phyloP scores from a whole-genome alignment of 352 stramenopile genomes.

The Pythium brachiatum region DNA sequence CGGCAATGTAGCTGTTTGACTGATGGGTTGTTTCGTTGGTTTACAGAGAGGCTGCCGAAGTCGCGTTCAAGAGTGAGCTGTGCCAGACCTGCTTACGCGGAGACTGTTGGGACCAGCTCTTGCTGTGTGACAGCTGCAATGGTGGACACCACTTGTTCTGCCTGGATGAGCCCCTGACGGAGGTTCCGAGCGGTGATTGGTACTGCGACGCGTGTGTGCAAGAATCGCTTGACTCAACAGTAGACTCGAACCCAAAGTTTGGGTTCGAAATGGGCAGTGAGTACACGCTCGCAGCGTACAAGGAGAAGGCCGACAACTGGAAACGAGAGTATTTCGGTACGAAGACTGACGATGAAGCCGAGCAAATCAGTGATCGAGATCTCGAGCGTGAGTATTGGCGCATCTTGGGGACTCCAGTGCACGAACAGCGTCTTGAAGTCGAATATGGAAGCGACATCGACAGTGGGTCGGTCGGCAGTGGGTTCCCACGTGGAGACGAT shows the following conservation, averaged over 20 bases:
- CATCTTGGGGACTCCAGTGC: constrained; percentile 69
- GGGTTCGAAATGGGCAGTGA: constrained; percentile 83
- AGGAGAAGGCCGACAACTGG: constrained; percentile 80
- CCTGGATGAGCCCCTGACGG: constrained; percentile 46
- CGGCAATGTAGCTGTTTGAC: background rate
- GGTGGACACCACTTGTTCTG: constrained; percentile 83
- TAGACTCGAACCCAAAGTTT: constrained; percentile 61
- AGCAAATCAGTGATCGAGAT: constrained; percentile 51
- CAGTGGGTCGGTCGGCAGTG: constrained; percentile 78
- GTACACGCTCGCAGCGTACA: constrained; percentile 79
- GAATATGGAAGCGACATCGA: constrained; percentile 93
- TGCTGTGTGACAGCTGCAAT: constrained; percentile 82
- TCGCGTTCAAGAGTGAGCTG: constrained; percentile 78
- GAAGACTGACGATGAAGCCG: constrained; percentile 36
- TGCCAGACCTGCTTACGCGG: constrained; percentile 82
- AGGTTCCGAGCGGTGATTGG: constrained; percentile 73
- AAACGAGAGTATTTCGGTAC: constrained; percentile 74
- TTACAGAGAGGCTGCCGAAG: constrained; percentile 50
- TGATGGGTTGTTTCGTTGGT: background rate
- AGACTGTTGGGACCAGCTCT: constrained; percentile 77
- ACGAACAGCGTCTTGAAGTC: constrained; percentile 82
- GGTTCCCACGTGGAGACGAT: constrained; percentile 74
- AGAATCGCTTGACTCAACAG: constrained; percentile 41
- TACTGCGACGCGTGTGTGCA: constrained; percentile 73
- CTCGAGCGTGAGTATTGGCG: constrained; percentile 90